Conservation (phyloP, 2,329 filamentous ascomycete genomes). For the Clonostachys rosea region DNA sequence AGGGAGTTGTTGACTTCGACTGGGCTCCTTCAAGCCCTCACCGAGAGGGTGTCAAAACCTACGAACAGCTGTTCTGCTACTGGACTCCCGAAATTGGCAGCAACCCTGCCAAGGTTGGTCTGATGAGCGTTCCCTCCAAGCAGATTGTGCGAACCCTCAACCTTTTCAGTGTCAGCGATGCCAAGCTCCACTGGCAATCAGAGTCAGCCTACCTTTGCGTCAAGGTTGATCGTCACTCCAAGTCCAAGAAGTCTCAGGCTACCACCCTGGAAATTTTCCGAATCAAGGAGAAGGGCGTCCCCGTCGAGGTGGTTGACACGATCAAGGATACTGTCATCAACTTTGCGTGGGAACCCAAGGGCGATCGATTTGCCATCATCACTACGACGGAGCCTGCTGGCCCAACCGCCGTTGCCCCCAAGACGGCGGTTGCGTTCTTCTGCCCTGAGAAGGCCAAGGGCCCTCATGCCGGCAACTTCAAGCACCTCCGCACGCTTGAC, state of each 20-base stretch:
- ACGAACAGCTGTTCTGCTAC: constrained; percentile 96
- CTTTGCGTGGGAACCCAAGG: constrained; percentile 99
- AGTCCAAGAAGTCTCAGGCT: constrained; percentile 96
- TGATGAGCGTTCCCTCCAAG: constrained; percentile 96
- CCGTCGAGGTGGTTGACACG: constrained; percentile 94
- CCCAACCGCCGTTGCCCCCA: constrained; percentile 78
- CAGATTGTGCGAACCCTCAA: constrained; percentile 92
- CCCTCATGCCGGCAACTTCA: constrained; percentile 81
- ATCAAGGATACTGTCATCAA: constrained; percentile 99
- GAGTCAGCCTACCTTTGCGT: constrained; percentile 92
- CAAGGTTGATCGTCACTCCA: constrained; percentile 98
- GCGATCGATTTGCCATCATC: constrained; percentile 95
- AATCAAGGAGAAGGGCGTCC: constrained; percentile 93
- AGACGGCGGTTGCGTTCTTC: constrained; percentile 95
- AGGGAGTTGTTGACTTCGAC: constrained; percentile 95
- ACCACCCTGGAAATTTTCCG: constrained; percentile 99
- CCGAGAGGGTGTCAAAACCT: constrained; percentile 81
- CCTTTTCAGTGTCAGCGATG: constrained; percentile 95
- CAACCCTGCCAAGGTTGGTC: constrained; percentile 92
- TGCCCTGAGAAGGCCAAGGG: constrained; percentile 93
- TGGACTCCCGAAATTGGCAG: constrained; percentile 98
- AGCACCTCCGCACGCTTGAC: constrained; percentile 88
- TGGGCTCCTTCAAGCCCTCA: constrained; percentile 84
- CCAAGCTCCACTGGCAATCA: constrained; percentile 98
- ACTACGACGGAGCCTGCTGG: constrained; percentile 81